Percentiles rank a stretch among this genome's conserved stretches.
These are phyloP conservation scores for Apium graveolens DNA, from an alignment of 129 eudicot species.

Conservation along the genomic window DNA sequence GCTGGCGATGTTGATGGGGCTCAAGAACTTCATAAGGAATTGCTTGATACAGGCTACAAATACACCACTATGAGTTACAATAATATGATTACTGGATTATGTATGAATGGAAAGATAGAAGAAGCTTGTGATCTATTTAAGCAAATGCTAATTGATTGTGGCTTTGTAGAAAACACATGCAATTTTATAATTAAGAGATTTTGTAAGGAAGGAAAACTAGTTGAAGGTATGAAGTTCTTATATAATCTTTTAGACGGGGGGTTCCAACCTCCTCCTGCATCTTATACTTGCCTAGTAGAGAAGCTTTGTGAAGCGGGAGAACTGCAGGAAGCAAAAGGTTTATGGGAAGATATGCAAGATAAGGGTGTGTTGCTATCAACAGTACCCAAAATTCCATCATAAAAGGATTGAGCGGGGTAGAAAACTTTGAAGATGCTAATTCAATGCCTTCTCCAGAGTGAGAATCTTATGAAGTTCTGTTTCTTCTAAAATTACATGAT, in stretches of 20 bases:
- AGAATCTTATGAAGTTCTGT: constrained; percentile 39
- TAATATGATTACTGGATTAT: constrained; percentile 57
- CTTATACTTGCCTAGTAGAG: constrained; percentile 42
- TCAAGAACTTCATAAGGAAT: constrained; percentile 39
- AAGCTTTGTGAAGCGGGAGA: constrained; percentile 39
- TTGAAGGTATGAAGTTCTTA: constrained; percentile 31
- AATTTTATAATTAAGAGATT: constrained; percentile 54
- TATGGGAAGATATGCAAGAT: constrained; percentile 50
- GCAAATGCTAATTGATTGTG: constrained; percentile 22
- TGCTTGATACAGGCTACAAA: constrained; percentile 43
- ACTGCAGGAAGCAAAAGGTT: constrained; percentile 36
- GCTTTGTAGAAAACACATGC: constrained; percentile 27
- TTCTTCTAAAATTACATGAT: constrained; percentile 41
- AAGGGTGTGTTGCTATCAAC: constrained; percentile 44
- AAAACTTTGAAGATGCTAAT: constrained; percentile 37
- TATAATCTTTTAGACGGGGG: constrained; percentile 49
- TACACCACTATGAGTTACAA: constrained; percentile 35
- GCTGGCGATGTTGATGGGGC: constrained; percentile 35
- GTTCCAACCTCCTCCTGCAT: constrained; percentile 40
- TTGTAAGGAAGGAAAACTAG: constrained; percentile 35
- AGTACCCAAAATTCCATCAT: constrained; percentile 32
- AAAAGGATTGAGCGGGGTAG: constrained; percentile 34
- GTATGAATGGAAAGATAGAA: constrained; percentile 27
- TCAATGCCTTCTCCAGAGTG: constrained; percentile 24
- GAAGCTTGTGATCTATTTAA: constrained; percentile 49